Conservation (phyloP, 805 yeast species). For the Yueomyces sp. region DNA sequence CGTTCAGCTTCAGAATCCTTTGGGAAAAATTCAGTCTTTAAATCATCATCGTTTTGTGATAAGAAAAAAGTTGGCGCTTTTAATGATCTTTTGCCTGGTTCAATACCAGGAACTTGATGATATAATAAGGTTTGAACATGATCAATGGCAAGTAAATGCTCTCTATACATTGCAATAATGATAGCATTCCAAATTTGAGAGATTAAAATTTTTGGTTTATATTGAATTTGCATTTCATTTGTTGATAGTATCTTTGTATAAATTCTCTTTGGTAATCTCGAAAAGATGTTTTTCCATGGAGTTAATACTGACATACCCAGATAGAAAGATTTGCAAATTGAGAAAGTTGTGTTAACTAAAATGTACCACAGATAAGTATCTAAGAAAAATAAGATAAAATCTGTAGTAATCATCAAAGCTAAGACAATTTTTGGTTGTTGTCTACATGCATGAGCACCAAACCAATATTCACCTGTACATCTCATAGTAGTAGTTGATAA, state of each 20-base stretch:
- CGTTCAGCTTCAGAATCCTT: slow-evolving; percentile 96
- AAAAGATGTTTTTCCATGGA: slow-evolving; percentile 98
- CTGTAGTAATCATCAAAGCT: slow-evolving; percentile 88
- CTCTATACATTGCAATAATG: slow-evolving; percentile 99
- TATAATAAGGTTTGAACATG: slow-evolving; percentile 95
- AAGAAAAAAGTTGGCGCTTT: slow-evolving; percentile 99
- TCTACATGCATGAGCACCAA: slow-evolving; percentile 54
- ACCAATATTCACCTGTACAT: slow-evolving; percentile 94
- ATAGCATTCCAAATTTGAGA: slow-evolving; percentile 99
- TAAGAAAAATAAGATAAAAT: slow-evolving; percentile 88
- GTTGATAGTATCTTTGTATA: slow-evolving; percentile 96
- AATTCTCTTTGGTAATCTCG: slow-evolving; percentile 96
- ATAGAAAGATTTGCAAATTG: slow-evolving; percentile 95
- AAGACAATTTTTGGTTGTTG: slow-evolving; percentile 82
- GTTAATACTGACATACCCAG: slow-evolving; percentile 97
- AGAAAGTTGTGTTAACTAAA: slow-evolving; percentile 85
- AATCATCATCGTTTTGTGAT: slow-evolving; percentile 89
- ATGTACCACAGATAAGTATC: slow-evolving; percentile 99
- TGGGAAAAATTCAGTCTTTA: slow-evolving; percentile 96
- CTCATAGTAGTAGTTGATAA: slow-evolving; percentile 78
- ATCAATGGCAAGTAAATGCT: slow-evolving; percentile 93
- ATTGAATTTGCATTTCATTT: slow-evolving; percentile 97
- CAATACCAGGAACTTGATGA: slow-evolving; percentile 96
- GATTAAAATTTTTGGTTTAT: slow-evolving; percentile 94
- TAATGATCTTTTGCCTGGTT: slow-evolving; percentile 95